Base-by-base conservation (phyloP, 169 alveolate species). In the Eimeria zaria region DNA sequence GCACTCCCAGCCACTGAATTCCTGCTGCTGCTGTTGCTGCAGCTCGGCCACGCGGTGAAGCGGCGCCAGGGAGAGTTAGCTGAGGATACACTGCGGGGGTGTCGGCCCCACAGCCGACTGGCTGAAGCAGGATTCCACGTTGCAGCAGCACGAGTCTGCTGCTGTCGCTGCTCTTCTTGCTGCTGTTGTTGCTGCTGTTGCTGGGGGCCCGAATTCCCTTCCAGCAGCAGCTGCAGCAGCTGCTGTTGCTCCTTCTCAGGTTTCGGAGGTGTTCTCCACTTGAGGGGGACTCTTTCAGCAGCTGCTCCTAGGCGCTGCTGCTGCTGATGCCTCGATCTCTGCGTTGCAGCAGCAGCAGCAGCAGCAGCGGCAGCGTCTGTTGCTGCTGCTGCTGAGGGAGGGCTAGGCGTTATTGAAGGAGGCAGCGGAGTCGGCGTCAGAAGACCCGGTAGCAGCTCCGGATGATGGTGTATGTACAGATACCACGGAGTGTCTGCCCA, bases 401-500 rank as follows among this genome's bases (percentile, higher is more conserved):
- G 76, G 4, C n/a, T 14, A 27, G 48, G 64, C 7, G 44, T 30
- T n/a, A 46, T 27, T 27, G 89, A 39, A 27, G 74, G 91, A 53
- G 74, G 74, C 41, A 83, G 18, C 24, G 78, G 91, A 55, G 78
- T 58, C 24, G 74, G 91, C 71, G 39, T 55, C 14, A 89, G 76
- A n/a, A 89, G 88, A n/a, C 88, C 95, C 55, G 78, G 55, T 44
- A 91, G 90, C 81, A 91, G 81, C 58, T 91, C 89, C 33, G 80
- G 96, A n/a, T 91, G 83, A 83, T 91, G 80, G 89, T 91, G 90
- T 44, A 91, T 91, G 96, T 41, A 91, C 41, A 91, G 89, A 20
- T 48, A 74, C 96, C 96, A 91, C 2, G 96, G 96, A 53, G 67
- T 74, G 90, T 91, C 96, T 6, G 64, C 74, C 96, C 96, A 91